Evolutionary conservation across 176 grass and related monocot species (phyloP).

Genomic region (Thalia dealbata): DNA sequence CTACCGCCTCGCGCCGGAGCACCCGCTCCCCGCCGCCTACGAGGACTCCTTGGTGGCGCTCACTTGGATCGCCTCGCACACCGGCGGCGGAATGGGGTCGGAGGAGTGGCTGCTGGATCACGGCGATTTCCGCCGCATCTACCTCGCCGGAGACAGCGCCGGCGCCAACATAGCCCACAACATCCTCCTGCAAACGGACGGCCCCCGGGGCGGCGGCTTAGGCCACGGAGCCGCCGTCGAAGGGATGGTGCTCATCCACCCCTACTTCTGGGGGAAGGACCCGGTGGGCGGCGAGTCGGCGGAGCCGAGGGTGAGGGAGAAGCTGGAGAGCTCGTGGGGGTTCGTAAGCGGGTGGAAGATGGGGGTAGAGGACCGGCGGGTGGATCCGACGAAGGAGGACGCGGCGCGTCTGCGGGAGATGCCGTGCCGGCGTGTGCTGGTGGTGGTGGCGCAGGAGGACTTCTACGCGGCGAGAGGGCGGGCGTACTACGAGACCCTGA

Average conservation of each 20-base stretch:
- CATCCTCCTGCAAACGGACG: background rate
- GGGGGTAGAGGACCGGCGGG: conserved; percentile 48
- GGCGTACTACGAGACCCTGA: conserved; percentile 48
- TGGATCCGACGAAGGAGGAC: conserved; percentile 43
- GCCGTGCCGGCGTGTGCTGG: conserved; percentile 34
- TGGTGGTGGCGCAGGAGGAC: conserved; percentile 47
- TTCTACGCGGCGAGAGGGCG: conserved; percentile 35
- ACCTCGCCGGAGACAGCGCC: background rate
- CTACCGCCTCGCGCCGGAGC: conserved; percentile 62
- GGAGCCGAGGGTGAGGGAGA: conserved; percentile 8
- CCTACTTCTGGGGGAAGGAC: background rate
- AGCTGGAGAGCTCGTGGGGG: conserved; percentile 51
- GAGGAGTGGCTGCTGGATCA: conserved; percentile 3
- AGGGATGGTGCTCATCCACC: background rate
- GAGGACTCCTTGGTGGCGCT: conserved; percentile 21
- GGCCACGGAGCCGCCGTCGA: background rate
- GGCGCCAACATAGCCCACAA: conserved; percentile 8
- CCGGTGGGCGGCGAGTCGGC: background rate
- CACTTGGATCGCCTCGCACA: background rate
- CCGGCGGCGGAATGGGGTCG: background rate
- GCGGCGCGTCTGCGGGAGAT: conserved; percentile 19
- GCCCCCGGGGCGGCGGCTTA: background rate
- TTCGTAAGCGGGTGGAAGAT: conserved; percentile 41
- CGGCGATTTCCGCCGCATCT: conserved; percentile 2
- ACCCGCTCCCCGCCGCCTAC: conserved; percentile 45